Evolutionary conservation across 176 grass and related monocot species (phyloP).

Genomic region (Paspalum notatum): DNA sequence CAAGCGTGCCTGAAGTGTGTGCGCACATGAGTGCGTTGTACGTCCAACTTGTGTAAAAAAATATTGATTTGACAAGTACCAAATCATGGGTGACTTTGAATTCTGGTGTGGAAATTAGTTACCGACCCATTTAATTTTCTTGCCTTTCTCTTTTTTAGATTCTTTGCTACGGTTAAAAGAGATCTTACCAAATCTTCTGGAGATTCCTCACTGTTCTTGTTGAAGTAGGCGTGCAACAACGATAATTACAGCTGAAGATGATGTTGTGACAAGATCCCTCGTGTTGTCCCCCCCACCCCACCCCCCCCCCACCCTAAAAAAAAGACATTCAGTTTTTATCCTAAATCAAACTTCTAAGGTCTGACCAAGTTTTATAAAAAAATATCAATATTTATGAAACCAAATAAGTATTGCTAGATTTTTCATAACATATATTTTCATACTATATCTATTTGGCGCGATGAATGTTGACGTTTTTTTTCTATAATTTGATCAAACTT

Average conservation of each 20-base stretch:
- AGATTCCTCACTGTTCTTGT: conserved; percentile 43
- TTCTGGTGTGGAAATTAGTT: conserved; percentile 46
- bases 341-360: no score
- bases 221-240: conserved; percentile 47
- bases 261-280: conserved; percentile 25
- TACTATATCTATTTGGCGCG: no score
- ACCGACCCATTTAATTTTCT: conserved; percentile 33
- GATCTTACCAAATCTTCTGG: conserved; percentile 51
- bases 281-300: no score
- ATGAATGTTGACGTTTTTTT: no score
- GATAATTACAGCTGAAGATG: conserved; percentile 39
- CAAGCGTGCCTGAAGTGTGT: no score
- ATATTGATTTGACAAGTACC: conserved; percentile 39
- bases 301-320: no score
- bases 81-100: conserved; percentile 43
- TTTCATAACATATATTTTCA: no score
- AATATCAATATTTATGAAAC: no score
- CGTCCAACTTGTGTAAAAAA: neutral
- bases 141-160: conserved; percentile 43
- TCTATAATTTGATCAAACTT: no score
- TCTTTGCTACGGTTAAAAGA: conserved; percentile 39
- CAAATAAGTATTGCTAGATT: no score
- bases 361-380: no score
- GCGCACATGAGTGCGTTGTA: neutral
- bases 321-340: no score